Evolutionary conservation across 768 basidiomycete species (phyloP).

Genomic region (Tricholomella constricta): DNA sequence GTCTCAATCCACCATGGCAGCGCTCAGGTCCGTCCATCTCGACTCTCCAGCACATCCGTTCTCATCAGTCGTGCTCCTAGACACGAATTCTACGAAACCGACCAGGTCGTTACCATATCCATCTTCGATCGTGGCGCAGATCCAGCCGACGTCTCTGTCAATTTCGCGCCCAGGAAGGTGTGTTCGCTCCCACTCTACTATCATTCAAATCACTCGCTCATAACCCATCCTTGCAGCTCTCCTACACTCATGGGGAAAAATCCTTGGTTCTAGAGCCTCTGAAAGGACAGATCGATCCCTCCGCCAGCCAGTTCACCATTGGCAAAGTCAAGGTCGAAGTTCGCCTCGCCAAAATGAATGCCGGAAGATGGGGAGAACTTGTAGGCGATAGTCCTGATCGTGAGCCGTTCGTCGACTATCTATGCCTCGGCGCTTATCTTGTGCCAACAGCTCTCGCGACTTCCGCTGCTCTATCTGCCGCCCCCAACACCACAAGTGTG

Average conservation of each 20-base stretch:
- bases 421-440: slow-evolving; percentile 3
- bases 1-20: slow-evolving; percentile 7
- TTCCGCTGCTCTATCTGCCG: slow-evolving; percentile 29
- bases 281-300: slow-evolving; percentile 75
- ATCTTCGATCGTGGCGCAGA: slow-evolving; percentile 81
- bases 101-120: slow-evolving; percentile 70
- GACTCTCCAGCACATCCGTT: neutral
- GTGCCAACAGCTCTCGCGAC: slow-evolving; percentile 29
- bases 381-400: slow-evolving; percentile 78
- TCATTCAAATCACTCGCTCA: neutral
- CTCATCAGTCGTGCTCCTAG: slow-evolving; percentile 35
- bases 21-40: slow-evolving; percentile 9
- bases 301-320: slow-evolving; percentile 62
- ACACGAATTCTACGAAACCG: slow-evolving; percentile 89
- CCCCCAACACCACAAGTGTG: slow-evolving; percentile 32
- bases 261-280: slow-evolving; percentile 75
- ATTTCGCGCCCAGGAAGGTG: slow-evolving; percentile 68
- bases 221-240: slow-evolving; percentile 37
- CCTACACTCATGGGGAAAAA: slow-evolving; percentile 71
- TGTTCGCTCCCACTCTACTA: slow-evolving; percentile 8
- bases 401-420: slow-evolving; percentile 36
- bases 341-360: slow-evolving; percentile 64
- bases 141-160: slow-evolving; percentile 58
- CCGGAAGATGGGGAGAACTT: slow-evolving; percentile 74
- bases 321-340: slow-evolving; percentile 91